Base-by-base conservation (phyloP, 306 rosid genomes). In the Dalbergia cochinchinensis region DNA sequence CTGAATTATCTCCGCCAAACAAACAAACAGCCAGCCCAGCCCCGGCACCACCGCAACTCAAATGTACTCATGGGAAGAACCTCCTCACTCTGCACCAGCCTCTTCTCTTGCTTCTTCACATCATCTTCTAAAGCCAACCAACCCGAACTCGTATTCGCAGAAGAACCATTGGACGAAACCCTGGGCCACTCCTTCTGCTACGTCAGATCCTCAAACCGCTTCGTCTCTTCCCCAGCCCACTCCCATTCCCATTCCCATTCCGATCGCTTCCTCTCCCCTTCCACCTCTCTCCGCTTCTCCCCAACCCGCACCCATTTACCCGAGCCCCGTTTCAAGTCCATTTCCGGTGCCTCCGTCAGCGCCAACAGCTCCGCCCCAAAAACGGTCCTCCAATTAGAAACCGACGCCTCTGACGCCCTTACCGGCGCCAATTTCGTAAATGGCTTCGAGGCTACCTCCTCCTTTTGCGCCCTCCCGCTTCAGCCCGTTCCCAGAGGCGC, bases 131-230 rank as follows among this genome's bases (percentile, higher is more conserved):
- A 13, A 1, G 0, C 79, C 53, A 90, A 83, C 70, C 84, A 73
- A 13, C 82, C 79, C 75, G 94, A 93, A 18, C 66, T 89, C 67
- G 66, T 88, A 34, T 91, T 93, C 71, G 62, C 92, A 0, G 94
- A 90, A 79, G 94, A 90, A 77, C 90, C 92, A 0, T 70, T 91
- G 48, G 97, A 93, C 71, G 97, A 93, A 93, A 91, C 97, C 96
- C 96, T 93, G 86, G 97, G 97, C 76, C 97, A 93, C 83, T 93
- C 97, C 41, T 93, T 92, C 87, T 91, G 92, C 84, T 93, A 91
- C 85, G 91, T 93, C 5, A 83, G 96, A 69, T 89, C 90, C 44
- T 92, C 97, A 0, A 92, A 93, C 89, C 96, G 97, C 69, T 87
- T 91, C 39, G 60, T 91, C 34, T 89, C 97, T 26, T 50, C 57